phyloP scores from a whole-genome alignment of 805 yeast species.

The Ogataea pilisensis region DNA sequence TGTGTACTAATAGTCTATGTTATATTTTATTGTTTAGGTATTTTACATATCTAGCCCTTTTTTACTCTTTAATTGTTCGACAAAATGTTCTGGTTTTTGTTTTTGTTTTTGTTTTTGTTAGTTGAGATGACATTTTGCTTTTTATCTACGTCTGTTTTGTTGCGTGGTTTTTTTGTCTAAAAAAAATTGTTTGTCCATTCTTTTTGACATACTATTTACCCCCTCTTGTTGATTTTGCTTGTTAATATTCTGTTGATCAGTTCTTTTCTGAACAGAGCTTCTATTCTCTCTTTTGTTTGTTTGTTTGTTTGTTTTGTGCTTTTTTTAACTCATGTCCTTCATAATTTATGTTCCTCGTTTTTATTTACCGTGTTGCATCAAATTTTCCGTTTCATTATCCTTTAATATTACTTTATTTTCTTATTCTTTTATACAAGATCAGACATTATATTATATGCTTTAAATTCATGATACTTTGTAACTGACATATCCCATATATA shows the following conservation, averaged over 20 bases:
- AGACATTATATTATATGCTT: background rate
- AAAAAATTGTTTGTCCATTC: background rate
- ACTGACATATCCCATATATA: background rate
- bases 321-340: background rate
- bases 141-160: no score
- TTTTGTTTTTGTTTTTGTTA: background rate
- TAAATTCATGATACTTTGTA: background rate
- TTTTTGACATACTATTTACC: background rate
- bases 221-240: background rate
- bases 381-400: background rate
- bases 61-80: background rate
- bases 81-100: no score
- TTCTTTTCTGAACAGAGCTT: no score
- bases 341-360: background rate
- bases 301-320: background rate
- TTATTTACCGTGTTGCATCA: no score
- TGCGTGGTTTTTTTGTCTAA: background rate
- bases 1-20: constrained; percentile 11
- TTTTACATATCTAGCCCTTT: background rate
- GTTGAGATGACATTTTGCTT: background rate
- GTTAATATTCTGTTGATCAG: no score
- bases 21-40: constrained; percentile 4
- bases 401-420: no score
- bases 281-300: no score
- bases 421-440: background rate